Evolutionary conservation across 192 early-diverging fungal genomes (phyloP).

Genomic region (Kickxella alabastrina): DNA sequence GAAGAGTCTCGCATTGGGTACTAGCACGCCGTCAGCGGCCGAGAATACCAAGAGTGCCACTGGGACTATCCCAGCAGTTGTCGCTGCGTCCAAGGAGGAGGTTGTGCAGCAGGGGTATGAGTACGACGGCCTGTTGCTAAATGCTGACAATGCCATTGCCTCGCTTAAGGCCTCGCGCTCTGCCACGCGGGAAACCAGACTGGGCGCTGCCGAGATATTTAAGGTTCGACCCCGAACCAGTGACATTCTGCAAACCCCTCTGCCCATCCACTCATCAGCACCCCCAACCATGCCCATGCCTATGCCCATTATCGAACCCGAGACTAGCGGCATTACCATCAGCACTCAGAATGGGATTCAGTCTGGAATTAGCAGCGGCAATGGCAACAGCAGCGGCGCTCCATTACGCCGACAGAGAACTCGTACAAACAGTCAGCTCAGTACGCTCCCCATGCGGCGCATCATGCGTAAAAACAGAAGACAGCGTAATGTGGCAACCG

Average conservation of each 20-base stretch:
- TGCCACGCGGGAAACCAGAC: slow-evolving; percentile 7
- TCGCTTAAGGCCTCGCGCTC: slow-evolving; percentile 17
- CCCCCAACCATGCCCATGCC: too few relatives aligned
- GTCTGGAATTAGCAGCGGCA: background rate
- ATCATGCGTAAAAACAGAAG: slow-evolving; percentile 20
- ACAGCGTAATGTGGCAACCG: background rate
- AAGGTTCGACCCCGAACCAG: background rate
- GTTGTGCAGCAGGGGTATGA: slow-evolving; percentile 4
- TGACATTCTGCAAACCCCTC: background rate
- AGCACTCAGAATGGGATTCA: slow-evolving; percentile 7
- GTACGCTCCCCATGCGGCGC: slow-evolving; percentile 8
- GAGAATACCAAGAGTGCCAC: too few relatives aligned
- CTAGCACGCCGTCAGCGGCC: too few relatives aligned
- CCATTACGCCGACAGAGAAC: background rate
- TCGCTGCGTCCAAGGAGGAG: too few relatives aligned
- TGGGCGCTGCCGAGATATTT: slow-evolving; percentile 21
- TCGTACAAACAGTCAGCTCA: background rate
- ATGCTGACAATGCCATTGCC: slow-evolving; percentile 24
- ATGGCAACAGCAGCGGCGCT: background rate
- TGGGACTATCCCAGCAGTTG: too few relatives aligned
- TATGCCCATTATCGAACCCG: too few relatives aligned
- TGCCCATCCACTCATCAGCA: slow-evolving; percentile 11
- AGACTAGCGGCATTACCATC: too few relatives aligned
- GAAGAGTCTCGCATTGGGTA: too few relatives aligned
- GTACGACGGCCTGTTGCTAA: slow-evolving; percentile 23